These are phyloP conservation scores for Postia placenta DNA, from an alignment of 768 basidiomycete genomes.

Conservation along the genomic window DNA sequence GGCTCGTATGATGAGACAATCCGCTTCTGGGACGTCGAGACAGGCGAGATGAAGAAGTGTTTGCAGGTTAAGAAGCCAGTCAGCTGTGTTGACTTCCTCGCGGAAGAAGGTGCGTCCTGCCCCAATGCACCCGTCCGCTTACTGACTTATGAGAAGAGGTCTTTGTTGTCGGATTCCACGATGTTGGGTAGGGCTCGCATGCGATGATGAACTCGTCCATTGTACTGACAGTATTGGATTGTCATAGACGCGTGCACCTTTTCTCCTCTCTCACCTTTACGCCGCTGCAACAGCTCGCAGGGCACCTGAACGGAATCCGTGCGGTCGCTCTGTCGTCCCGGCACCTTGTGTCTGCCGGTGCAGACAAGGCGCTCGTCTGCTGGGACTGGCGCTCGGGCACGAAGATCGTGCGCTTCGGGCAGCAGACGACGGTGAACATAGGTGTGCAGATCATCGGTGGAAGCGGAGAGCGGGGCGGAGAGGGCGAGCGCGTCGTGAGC, in stretches of 20 bases:
- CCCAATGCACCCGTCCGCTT: constrained; percentile 1
- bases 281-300: constrained; percentile 77
- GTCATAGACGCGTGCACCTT: constrained; percentile 74
- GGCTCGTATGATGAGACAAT: constrained; percentile 92
- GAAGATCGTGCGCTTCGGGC: constrained; percentile 87
- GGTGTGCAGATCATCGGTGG: constrained; percentile 76
- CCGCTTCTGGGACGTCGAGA: constrained; percentile 83
- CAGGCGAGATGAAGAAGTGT: constrained; percentile 64
- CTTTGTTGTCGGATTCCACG: constrained; percentile 89
- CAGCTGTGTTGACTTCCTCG: constrained; percentile 82
- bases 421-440: constrained; percentile 88
- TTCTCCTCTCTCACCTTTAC: constrained; percentile 83
- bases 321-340: constrained; percentile 82
- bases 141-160: constrained; percentile 49
- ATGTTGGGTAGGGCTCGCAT: constrained; percentile 61
- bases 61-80: constrained; percentile 85
- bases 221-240: not conserved
- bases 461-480: constrained; percentile 33
- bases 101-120: constrained; percentile 62
- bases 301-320: constrained; percentile 85
- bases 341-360: constrained; percentile 82
- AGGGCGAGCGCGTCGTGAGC: constrained; percentile 82
- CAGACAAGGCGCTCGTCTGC: constrained; percentile 69
- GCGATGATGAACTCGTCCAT: not conserved
- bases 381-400: constrained; percentile 89